Base-by-base conservation (phyloP, 345 rosid genomes). In the Cochlearia excelsa region DNA sequence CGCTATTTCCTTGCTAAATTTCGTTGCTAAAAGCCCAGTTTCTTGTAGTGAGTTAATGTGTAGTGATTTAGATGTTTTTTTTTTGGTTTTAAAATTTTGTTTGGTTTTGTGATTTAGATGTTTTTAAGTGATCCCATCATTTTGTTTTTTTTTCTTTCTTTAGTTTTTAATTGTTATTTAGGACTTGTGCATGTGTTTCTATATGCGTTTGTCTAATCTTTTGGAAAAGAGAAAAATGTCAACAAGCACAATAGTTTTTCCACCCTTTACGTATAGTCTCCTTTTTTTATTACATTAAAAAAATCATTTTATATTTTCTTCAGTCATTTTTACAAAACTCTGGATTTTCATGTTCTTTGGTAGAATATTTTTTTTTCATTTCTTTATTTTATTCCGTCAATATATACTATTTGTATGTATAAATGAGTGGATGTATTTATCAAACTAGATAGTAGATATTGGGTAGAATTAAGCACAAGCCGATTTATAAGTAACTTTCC, bases 161-260 rank as follows among this genome's bases (percentile, higher is more conserved):
- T 7, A 0, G 4, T 37, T 49, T 41, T 45, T 42, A 50, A 46
- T 33, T 53, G 54, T 65, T 30, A 51, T 46, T 42, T 59, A 71
- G 31, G 51, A 65, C 61, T 65, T 61, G 51, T 71, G 75, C 75
- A 71, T 71, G 75, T 71, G 75, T 71, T 59, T 16, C 23, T 44
- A 28, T 50, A 51, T 57, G 70, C 61, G 40, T 58, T 51, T 70
- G 70, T 64, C 61, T 55, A 64, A 51, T 46, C 65, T 64, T 64
- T 31, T 52, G 46, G 50, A 64, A 51, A 71, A 39, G 54, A 46
- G 10, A 26, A 11, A 51, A 71, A 64, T 56, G 75, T 58, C 75
- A 71, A 52, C 61, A 71, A 51, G 70, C 66, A 51, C 70, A 52
- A 65, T 52, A 65, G 66, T 65, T 59, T 53, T 51, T 64, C 70